Evolutionary conservation across 2,329 filamentous ascomycete species (phyloP), one percentile per base, ranked within the genome.

Genomic region (Beauveria medogensis): DNA sequence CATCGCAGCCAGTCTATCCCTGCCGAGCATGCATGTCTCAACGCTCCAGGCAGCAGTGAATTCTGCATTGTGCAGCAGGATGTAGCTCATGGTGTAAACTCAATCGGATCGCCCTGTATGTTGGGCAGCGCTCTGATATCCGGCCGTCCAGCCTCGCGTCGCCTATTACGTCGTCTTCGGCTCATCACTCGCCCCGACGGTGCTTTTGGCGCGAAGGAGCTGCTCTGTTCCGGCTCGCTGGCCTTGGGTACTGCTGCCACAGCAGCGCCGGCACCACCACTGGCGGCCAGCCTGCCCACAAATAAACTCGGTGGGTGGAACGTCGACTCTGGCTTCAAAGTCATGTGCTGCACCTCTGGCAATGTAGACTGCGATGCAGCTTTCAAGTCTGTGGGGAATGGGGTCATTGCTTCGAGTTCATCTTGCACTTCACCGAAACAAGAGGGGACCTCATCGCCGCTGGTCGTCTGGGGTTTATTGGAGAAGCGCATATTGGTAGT

Each of bases 291-390:
- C 46, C 69, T 67, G 50, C 72, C 73, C 51, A 71, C 61, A 59
- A 74, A 75, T n/a, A 64, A 64, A n/a, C 55, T 63, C n/a, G 70
- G 69, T 51, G 70, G 67, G 62, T 69, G 68, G 62, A 73, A 71
- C 59, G 56, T 67, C 61, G 67, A 69, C 9, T 69, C 65, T 48
- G 63, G 63, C 20, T 64, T 55, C 44, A 62, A 52, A 55, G 52
- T 63, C 51, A 67, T 44, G 40, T 59, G 47, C 24, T 44, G 37
- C 40, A 30, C 22, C 41, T 46, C 50, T 0, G 7, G 6, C 8
- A 53, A 22, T 14, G 20, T 6, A 26, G 24, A 22, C 10, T 51
- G 66, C 51, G 66, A 65, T 12, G 60, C 58, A n/a, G 50, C 47
- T 41, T 62, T 62, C 24, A 62, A 64, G 5, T 58, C 56, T 48